Evolutionary conservation across 495 filamentous ascomycete species (phyloP).

Genomic region (Chlorociboria aeruginascens): DNA sequence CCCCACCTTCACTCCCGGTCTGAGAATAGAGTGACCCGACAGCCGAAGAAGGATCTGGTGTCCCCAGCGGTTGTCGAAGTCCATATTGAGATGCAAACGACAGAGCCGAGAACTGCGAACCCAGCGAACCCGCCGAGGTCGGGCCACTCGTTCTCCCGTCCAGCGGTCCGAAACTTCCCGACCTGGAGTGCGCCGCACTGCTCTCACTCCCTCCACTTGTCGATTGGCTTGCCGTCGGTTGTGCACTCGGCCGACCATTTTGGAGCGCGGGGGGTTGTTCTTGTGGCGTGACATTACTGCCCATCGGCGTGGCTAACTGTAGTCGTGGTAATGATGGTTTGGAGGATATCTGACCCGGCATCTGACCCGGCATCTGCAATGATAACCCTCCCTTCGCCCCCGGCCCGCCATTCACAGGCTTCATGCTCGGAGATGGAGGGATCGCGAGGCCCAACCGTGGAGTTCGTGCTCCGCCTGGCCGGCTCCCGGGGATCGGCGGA

Average conservation of each 20-base stretch:
- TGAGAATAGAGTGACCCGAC: slow-evolving; percentile 77
- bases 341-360: slow-evolving; percentile 23
- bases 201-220: slow-evolving; percentile 62
- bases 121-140: slow-evolving; percentile 73
- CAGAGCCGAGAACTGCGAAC: slow-evolving; percentile 62
- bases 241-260: slow-evolving; percentile 36
- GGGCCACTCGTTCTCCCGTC: slow-evolving; percentile 65
- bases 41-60: slow-evolving; percentile 78
- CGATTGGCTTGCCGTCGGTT: slow-evolving; percentile 27
- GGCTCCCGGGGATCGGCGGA: slow-evolving; percentile 67
- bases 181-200: slow-evolving; percentile 54
- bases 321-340: slow-evolving; percentile 58
- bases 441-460: slow-evolving; percentile 82
- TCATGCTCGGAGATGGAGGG: slow-evolving; percentile 67
- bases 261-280: slow-evolving; percentile 29
- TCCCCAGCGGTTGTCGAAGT: slow-evolving; percentile 42
- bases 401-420: slow-evolving; percentile 42
- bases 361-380: slow-evolving; percentile 21
- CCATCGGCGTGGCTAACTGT: slow-evolving; percentile 75
- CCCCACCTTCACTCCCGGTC: slow-evolving; percentile 44
- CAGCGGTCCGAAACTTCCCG: slow-evolving; percentile 60
- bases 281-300: slow-evolving; percentile 54
- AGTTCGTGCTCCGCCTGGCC: slow-evolving; percentile 48
- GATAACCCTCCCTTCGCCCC: slow-evolving; percentile 19
- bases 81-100: slow-evolving; percentile 62